Evolutionary conservation across 192 early-diverging fungal genomes (phyloP), one percentile per base, ranked within the genome.

Genomic region (Coemansia sp.): DNA sequence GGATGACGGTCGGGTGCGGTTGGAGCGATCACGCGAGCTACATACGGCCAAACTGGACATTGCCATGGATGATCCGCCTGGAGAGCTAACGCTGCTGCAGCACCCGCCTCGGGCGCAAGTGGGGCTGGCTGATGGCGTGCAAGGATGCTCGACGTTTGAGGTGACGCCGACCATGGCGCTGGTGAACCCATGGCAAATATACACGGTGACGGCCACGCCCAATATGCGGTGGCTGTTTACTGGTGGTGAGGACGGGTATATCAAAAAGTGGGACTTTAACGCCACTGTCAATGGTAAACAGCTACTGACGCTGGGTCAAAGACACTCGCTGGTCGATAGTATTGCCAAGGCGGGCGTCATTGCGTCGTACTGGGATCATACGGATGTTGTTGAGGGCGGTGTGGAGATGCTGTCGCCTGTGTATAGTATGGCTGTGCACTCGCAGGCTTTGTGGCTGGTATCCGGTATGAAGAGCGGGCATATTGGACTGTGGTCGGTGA

Each of bases 201-300:
- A 92, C 71, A 81, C 88, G 11, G 69, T 91, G 50, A 84, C 88
- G 0, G 87, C 89, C 1, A 92, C 91, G 1, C 76, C 80, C 37
- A 88, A 91, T 67, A 90, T 89, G 85, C 87, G 90, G 32, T 94
- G 92, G 92, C 71, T 93, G n/a, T 88, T 92, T 28, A 94, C 89
- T 26, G 93, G 92, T 26, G 90, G 89, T 11, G 95, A 96, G 53
- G 98, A 99, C 82, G 98, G 97, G 62, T 96, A 92, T 76, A 89
- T 99, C 53, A 86, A 95, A 32, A 96, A 95, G 71, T 99, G 90
- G 83, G 96, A 99, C 69, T 95, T 97, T 69, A 88, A 89, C 64
- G 88, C 89, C 16, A 90, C 98, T 0, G 86, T 96, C 68, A 91
- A 90, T 70, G 96, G 96, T 7, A 91, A 91, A 58, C 85, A 87